Conservation (phyloP, 805 yeast species). For the Wickerhamomyces silvicola region DNA sequence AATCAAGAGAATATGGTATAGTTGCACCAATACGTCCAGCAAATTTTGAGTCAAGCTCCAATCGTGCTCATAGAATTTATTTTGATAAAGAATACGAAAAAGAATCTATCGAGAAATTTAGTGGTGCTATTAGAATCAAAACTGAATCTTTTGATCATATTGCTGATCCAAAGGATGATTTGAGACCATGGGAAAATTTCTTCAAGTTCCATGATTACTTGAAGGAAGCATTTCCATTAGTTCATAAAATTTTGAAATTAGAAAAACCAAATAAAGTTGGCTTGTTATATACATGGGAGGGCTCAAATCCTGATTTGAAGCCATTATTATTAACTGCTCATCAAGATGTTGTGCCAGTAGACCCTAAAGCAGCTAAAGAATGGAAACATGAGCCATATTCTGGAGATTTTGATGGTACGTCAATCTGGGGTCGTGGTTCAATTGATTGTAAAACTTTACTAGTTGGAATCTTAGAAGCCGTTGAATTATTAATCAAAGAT, state of each 20-base stretch:
- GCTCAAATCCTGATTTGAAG: constrained; percentile 43
- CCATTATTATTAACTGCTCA: constrained; percentile 75
- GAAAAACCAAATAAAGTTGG: constrained; percentile 59
- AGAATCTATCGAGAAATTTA: constrained; percentile 37
- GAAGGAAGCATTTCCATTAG: constrained; percentile 46
- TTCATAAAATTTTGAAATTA: constrained; percentile 39
- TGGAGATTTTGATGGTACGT: constrained; percentile 58
- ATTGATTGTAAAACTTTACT: constrained; percentile 69
- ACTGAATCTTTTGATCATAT: constrained; percentile 54
- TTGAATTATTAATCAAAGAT: constrained; percentile 44
- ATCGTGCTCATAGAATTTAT: constrained; percentile 1
- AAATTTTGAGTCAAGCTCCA: background rate
- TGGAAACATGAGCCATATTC: constrained; percentile 69
- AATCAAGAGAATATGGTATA: too few species aligned
- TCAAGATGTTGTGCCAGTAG: constrained; percentile 81
- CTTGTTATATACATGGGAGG: constrained; percentile 59
- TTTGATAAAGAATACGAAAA: constrained; percentile 8
- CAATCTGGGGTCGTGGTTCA: constrained; percentile 73
- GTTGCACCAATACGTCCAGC: background rate
- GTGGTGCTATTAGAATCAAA: constrained; percentile 55
- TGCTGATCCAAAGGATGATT: constrained; percentile 23
- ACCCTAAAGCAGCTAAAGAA: constrained; percentile 42
- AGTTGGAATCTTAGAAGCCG: constrained; percentile 58
- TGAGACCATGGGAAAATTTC: constrained; percentile 28
- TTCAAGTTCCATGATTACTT: constrained; percentile 42